A percentile compares a stretch with the other conserved stretches of the same genome.
Conservation (phyloP, 2,329 filamentous ascomycete species). For the Nakataea oryzae region DNA sequence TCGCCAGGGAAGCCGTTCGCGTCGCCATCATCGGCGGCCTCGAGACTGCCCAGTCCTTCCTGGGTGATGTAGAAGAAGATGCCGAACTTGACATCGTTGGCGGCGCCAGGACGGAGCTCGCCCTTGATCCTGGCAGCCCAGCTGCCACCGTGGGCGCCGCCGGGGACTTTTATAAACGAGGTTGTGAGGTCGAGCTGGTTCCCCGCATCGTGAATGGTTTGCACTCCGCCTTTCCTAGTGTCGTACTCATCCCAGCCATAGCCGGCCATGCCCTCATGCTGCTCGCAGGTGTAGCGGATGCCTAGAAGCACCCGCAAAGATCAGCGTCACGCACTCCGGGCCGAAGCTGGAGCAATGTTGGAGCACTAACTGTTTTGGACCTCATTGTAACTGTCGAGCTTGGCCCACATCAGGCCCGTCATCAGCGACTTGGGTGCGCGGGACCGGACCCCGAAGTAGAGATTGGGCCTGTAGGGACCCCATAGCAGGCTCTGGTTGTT, state of each 20-base stretch:
- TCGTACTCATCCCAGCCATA: slow-evolving; percentile 99
- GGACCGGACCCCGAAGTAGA: slow-evolving; percentile 87
- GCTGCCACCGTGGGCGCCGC: slow-evolving; percentile 56
- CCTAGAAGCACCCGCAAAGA: neutral
- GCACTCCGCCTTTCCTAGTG: slow-evolving; percentile 72
- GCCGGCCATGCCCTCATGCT: slow-evolving; percentile 84
- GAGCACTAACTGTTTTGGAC: slow-evolving; percentile 56
- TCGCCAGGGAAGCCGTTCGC: slow-evolving; percentile 41
- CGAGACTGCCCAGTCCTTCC: slow-evolving; percentile 63
- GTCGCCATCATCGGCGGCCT: slow-evolving; percentile 42
- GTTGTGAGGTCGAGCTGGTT: slow-evolving; percentile 89
- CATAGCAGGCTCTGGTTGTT: slow-evolving; percentile 84
- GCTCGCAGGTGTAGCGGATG: slow-evolving; percentile 87
- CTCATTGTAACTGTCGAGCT: slow-evolving; percentile 66
- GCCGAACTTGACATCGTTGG: slow-evolving; percentile 52
- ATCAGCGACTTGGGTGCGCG: slow-evolving; percentile 71
- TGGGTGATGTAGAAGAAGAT: slow-evolving; percentile 74
- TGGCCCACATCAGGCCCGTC: slow-evolving; percentile 80
- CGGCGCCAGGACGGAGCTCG: slow-evolving; percentile 58
- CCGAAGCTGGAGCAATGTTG: neutral
- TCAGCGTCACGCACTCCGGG: neutral
- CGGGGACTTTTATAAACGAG: slow-evolving; percentile 86
- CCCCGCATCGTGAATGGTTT: slow-evolving; percentile 81
- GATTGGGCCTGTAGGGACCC: slow-evolving; percentile 88
- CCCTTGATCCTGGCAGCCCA: slow-evolving; percentile 90